These are phyloP conservation scores for Globisporangium paroecandrum DNA, from an alignment of 352 stramenopile species.

Conservation along the genomic window DNA sequence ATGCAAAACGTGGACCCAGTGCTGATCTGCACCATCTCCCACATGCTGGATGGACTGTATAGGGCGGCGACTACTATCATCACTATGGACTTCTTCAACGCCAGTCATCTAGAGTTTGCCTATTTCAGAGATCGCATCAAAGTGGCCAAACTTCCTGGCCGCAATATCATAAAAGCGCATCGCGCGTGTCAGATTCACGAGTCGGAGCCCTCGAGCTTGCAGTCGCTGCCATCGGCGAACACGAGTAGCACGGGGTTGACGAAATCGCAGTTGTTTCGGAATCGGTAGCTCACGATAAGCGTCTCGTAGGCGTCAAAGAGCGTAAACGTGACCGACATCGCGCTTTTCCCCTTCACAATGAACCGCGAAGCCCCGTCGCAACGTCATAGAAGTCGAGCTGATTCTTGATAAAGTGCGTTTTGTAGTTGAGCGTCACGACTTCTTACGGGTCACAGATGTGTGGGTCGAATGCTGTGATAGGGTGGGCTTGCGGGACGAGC, in stretches of 20 bases:
- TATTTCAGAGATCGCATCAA: constrained; percentile 77
- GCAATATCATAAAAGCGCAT: constrained; percentile 62
- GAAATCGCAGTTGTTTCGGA: too few species aligned
- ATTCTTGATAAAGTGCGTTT: background rate
- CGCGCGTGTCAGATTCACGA: constrained; percentile 46
- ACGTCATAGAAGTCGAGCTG: background rate
- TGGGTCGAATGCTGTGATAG: background rate
- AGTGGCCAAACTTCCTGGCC: constrained; percentile 76
- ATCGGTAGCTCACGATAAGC: background rate
- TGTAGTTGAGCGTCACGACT: background rate
- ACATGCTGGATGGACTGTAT: background rate
- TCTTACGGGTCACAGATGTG: background rate
- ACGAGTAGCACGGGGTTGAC: background rate
- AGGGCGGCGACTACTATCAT: background rate
- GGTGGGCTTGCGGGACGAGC: background rate
- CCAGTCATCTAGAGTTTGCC: constrained; percentile 54
- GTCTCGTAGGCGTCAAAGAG: background rate
- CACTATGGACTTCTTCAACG: constrained; percentile 8
- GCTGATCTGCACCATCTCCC: background rate
- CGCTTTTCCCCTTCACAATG: background rate
- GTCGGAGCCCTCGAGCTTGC: too few species aligned
- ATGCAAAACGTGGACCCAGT: background rate
- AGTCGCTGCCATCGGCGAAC: background rate
- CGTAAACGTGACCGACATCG: background rate
- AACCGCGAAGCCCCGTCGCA: background rate